Evolutionary conservation across 2,329 filamentous ascomycete species (phyloP), one percentile per base, ranked within the genome.

Genomic region (Ustilaginoidea virens): DNA sequence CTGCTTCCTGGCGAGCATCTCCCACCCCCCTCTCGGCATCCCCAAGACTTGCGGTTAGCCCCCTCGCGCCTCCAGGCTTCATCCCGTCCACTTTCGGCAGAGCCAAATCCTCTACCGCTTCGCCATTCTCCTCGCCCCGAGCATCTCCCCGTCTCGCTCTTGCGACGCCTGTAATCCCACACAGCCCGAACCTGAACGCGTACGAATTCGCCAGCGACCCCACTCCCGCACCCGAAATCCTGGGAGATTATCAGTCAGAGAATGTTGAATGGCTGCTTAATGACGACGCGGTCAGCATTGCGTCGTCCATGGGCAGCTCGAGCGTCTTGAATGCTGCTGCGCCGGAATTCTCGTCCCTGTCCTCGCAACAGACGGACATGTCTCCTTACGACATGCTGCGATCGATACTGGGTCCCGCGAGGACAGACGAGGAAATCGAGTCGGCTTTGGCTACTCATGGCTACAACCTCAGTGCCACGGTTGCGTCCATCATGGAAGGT

Each of bases 211-310:
- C 73, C 27, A 87, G 74, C 46, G 85, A 93, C 45, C 68, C 75
- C 13, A 81, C 74, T 27, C 79, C 82, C 5, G 74, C 80, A 12
- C 75, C 77, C 25, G 86, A 96, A 46, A 80, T 81, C 35, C 87
- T 92, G 48, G 85, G 85, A 32, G 85, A 96, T 44, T 79, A 85
- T 46, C 86, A 87, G 40, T 81, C 78, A 37, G 87, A 96, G 51
- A 93, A 90, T 43, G 85, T 98, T 29, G 87, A 96, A 53, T 96
- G 87, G 90, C 67, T 96, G 25, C 82, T 94, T 41, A 90, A 90
- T 49, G 86, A 93, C 51, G 79, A 82, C 44, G 74, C 71, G 30
- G 80, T 77, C 44, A 86, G 78, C 41, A 70, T 85, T 33, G 76
- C 82, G 15, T 93, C 85, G 15, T 80, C 76, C 6, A 55, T 69